Conservation (phyloP, 108 stramenopile species). For the Seminavis robusta region DNA sequence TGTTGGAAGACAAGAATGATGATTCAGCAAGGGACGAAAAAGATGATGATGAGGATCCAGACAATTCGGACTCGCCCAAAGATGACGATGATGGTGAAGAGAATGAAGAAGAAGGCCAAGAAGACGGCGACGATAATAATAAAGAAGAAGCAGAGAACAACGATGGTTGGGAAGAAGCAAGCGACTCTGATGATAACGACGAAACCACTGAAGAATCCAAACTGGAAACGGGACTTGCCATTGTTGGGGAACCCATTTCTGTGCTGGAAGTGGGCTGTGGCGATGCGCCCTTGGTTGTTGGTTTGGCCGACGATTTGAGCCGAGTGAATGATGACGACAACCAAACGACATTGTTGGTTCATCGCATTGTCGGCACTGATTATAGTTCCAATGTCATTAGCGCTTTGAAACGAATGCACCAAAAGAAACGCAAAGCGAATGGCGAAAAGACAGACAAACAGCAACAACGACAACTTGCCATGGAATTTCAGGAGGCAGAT, state of each 20-base stretch:
- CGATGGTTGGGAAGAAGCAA: constrained; percentile 28
- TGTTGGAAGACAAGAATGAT: neutral
- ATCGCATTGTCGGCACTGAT: constrained; percentile 57
- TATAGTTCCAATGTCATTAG: constrained; percentile 63
- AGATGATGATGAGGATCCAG: constrained; percentile 8
- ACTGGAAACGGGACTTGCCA: constrained; percentile 18
- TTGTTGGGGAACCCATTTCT: constrained; percentile 39
- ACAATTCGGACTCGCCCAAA: constrained; percentile 7
- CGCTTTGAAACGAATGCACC: constrained; percentile 33
- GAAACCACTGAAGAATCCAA: neutral
- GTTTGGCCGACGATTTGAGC: neutral
- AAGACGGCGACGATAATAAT: constrained; percentile 17
- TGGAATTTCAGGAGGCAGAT: constrained; percentile 53
- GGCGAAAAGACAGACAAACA: neutral
- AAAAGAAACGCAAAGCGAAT: constrained; percentile 1
- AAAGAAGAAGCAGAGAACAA: constrained; percentile 34
- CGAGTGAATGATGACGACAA: neutral
- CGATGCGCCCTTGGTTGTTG: constrained; percentile 65
- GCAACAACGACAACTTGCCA: neutral
- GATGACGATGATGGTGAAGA: constrained; percentile 10
- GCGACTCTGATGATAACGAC: constrained; percentile 21
- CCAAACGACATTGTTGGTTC: neutral
- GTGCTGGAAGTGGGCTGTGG: constrained; percentile 84
- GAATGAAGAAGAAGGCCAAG: constrained; percentile 25
- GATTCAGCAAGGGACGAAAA: constrained; percentile 15